Evolutionary conservation across 2,329 filamentous ascomycete species (phyloP), one percentile per base, ranked within the genome.

Genomic region (Fusarium equiseti): DNA sequence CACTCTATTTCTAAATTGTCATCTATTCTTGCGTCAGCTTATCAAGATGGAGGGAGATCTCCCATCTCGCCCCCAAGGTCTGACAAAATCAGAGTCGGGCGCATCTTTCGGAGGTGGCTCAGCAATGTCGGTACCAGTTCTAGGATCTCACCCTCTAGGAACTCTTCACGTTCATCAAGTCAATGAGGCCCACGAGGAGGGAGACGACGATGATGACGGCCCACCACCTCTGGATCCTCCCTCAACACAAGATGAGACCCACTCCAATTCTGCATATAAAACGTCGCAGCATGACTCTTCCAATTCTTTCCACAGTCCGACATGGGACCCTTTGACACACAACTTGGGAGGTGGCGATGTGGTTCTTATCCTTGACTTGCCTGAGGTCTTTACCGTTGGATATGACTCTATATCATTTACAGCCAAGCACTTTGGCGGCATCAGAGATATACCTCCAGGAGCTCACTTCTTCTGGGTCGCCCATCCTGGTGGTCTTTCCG

Each of bases 401-500:
- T 87, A 85, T 70, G 87, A 89, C 71, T 79, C 83, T 4, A 76
- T 85, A 48, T 84, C 84, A 3, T 83, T 88, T 66, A 84, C 81
- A 18, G 81, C 82, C 8, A 79, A 78, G 43, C 77, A 82, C 24
- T 87, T 90, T 70, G 79, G 80, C 10, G 89, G 89, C 22, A 81
- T 91, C 61, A 83, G 83, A 24, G 82, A 87, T 58, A 80, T 91
- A 27, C 87, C 88, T 0, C 74, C 81, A 0, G 89, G 89, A 0
- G 76, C 85, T 16, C 89, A 91, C 74, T 86, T 91, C 63, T 80
- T 90, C 61, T 91, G 88, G 88, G 83, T 86, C 29, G 82, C 88
- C 4, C 82, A 86, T 24, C 81, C 83, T 0, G 80, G 81, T 3
- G 80, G 81, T 20, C 80, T 83, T 20, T 86, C 86, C 3, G 77